Percentiles rank a stretch among this genome's conserved stretches.
These are phyloP conservation scores for Pythium brassicae DNA, from an alignment of 352 stramenopile species.

Conservation along the genomic window DNA sequence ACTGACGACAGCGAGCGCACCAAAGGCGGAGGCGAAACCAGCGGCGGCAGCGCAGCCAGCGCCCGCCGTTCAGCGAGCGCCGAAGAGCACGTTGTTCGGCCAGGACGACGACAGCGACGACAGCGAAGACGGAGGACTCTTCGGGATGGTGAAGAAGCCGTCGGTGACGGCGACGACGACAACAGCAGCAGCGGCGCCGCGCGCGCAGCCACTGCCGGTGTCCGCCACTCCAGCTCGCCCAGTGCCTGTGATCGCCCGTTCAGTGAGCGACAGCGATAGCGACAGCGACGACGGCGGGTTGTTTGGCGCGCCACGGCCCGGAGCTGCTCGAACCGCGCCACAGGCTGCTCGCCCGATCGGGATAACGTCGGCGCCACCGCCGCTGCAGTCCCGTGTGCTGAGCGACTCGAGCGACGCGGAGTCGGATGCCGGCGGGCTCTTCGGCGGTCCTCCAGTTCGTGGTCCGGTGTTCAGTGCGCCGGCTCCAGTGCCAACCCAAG, in stretches of 20 bases:
- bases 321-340: slow-evolving; percentile 9
- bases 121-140: slow-evolving; percentile 27
- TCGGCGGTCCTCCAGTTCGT: slow-evolving; percentile 32
- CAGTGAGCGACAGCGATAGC: slow-evolving; percentile 27
- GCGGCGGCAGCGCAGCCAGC: slow-evolving; percentile 3
- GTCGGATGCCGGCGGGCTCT: slow-evolving; percentile 53
- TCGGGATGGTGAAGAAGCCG: slow-evolving; percentile 20
- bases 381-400: slow-evolving; percentile 22
- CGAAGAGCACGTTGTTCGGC: slow-evolving; percentile 51
- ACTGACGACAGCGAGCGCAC: background rate
- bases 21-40: background rate
- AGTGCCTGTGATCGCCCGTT: slow-evolving; percentile 17
- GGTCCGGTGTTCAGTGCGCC: slow-evolving; percentile 6
- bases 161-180: background rate
- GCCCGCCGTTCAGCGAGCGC: slow-evolving; percentile 15
- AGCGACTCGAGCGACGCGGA: slow-evolving; percentile 60
- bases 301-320: slow-evolving; percentile 28
- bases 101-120: slow-evolving; percentile 26
- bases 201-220: background rate
- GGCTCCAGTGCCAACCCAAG: slow-evolving; percentile 6
- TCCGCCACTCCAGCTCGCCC: slow-evolving; percentile 12
- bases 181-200: slow-evolving; percentile 1
- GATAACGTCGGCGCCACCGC: slow-evolving; percentile 3
- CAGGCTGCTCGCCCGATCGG: slow-evolving; percentile 6
- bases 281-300: slow-evolving; percentile 33